phyloP scores from a whole-genome alignment of 192 early-diverging fungal genomes.

The Mycoemilia scoparia region DNA sequence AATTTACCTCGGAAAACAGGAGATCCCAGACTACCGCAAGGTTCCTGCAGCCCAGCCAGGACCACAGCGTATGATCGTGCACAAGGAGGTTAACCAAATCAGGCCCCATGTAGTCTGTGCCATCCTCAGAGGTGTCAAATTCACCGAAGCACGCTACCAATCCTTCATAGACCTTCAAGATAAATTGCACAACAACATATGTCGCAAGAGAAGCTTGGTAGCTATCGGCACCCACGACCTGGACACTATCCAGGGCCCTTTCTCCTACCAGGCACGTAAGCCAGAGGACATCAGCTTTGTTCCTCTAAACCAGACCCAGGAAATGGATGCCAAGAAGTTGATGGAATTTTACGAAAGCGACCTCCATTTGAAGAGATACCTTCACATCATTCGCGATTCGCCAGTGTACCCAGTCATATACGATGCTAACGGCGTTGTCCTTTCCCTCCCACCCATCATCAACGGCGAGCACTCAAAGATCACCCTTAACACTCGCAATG shows the following conservation, averaged over 20 bases:
- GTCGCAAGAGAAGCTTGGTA: conserved; percentile 83
- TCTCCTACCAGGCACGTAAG: conserved; percentile 80
- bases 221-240: conserved; percentile 98
- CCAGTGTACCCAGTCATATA: conserved; percentile 85
- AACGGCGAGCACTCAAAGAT: conserved; percentile 98
- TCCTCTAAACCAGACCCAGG: conserved; percentile 77
- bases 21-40: conserved; percentile 15
- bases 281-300: conserved; percentile 86
- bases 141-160: conserved; percentile 70
- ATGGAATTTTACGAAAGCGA: conserved; percentile 84
- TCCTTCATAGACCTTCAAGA: conserved; percentile 97
- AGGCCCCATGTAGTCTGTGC: conserved; percentile 80
- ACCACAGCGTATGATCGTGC: conserved; percentile 20
- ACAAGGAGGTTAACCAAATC: conserved; percentile 52
- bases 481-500: conserved; percentile 77
- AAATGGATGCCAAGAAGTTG: conserved; percentile 71
- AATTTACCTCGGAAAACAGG: conserved; percentile 56
- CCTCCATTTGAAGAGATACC: conserved; percentile 68
- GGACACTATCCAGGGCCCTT: conserved; percentile 82
- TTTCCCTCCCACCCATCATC: conserved; percentile 97
- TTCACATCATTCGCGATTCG: conserved; percentile 80
- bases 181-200: conserved; percentile 95
- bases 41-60: conserved; percentile 1
- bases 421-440: conserved; percentile 63
- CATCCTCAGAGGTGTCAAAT: conserved; percentile 68